Base-by-base conservation (phyloP, 257 asterid genomes). In the Rauvolfia tetraphylla region DNA sequence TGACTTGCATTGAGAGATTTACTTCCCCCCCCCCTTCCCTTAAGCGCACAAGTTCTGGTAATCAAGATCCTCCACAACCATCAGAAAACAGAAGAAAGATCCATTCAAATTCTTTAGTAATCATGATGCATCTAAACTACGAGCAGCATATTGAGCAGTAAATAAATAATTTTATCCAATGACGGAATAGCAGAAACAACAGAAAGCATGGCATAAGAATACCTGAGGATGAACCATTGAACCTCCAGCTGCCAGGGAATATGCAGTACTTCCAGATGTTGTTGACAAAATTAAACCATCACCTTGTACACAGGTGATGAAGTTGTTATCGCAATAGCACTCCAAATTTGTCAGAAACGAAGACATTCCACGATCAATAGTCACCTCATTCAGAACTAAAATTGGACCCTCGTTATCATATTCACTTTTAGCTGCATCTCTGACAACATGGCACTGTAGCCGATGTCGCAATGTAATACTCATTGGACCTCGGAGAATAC, bases 171-270 rank as follows among this genome's bases (percentile, higher is more conserved):
- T 15, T 22, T 39, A 3, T 67, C 51, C 6, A 2, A 36, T 0
- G 23, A 38, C 18, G 9, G n/a, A 38, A 65, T 18, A 67, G 42
- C 31, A 17, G 23, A 38, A 13, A 38, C 27, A 66, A 5, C 49
- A 38, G 3, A n/a, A 23, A 11, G 15, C 10, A 17, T 20, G 68
- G 72, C 31, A 0, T 23, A 65, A 66, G 74, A 75, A 44, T 86
- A 93, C 98, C 98, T 94, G 98, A 74, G 99, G 99, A 83, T 95
- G 98, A 66, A 92, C 99, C 98, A 95, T 93, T 34, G 99, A 95
- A 46, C 99, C 99, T 80, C 99, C 99, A 25, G 99, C 99, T 42
- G 98, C 99, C 48, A 95, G 91, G 59, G 99, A 95, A 89, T 95
- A 95, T 59, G 98, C 99, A 10, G 99, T 95, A 89, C 99, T 95